Evolutionary conservation across 2,329 filamentous ascomycete species (phyloP), one percentile per base, ranked within the genome.

Genomic region (Claviceps sp.): DNA sequence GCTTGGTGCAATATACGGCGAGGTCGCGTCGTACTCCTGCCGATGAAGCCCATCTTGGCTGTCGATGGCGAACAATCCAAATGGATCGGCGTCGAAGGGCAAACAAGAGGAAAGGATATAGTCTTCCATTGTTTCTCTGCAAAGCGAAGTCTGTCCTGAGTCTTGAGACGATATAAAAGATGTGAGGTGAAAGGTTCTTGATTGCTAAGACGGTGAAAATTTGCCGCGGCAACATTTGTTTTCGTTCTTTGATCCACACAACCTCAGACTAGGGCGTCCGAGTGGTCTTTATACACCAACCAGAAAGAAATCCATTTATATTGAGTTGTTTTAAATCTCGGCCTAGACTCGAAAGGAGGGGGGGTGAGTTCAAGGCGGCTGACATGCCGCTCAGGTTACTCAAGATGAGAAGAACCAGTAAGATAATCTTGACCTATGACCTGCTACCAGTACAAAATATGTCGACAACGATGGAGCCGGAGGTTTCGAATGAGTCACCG

Each of bases 301-400:
- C 34, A n/a, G 39, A 34, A 17, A 22, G 30, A 39, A 14, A 24
- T 39, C 39, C 11, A 26, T 24, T 4, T 26, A 16, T 43, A 24
- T 16, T 34, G 4, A 49, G 17, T 17, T 13, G 4, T 4, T 34
- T 34, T 34, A 1, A 34, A 34, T 34, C 37, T 24, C n/a, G 39
- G 26, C 38, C 26, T 26, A 14, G 17, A 11, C 17, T 38, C 19
- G 34, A 46, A 22, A 19, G 39, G 19, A 26, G 22, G 22, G 47
- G 51, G 41, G 13, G 30, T 39, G 30, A 42, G 24, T 46, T 50
- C 37, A 43, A 40, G 11, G 48, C 47, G 48, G 48, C 52, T 53
- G 52, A 53, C 42, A 47, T n/a, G 43, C 47, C 34, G n/a, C 51
- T 30, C n/a, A 30, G 16, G 42, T 49, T n/a, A 5, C 34, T 47